phyloP scores from a whole-genome alignment of 441 rosid genomes.

The Corymbia calophylla region DNA sequence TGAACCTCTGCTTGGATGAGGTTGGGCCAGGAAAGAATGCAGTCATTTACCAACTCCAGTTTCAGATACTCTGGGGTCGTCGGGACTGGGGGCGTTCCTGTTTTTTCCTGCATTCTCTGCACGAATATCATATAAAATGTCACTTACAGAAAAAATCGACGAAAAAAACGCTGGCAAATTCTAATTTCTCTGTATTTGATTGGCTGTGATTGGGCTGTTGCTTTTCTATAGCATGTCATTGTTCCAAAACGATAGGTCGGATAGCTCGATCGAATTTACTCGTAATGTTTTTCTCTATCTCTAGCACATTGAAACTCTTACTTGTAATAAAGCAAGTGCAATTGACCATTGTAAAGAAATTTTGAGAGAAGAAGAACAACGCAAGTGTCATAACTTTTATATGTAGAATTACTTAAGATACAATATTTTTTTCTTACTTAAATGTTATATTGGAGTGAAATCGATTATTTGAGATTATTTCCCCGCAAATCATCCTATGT shows the following conservation, averaged over 20 bases:
- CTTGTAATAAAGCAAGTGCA: neutral
- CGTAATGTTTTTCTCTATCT: neutral
- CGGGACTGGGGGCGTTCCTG: neutral
- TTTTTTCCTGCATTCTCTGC: neutral
- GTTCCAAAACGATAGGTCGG: neutral
- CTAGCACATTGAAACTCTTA: neutral
- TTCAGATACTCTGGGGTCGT: neutral
- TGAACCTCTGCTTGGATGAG: neutral
- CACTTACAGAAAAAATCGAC: neutral
- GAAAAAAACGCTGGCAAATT: neutral
- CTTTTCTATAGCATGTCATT: neutral
- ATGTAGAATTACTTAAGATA: too few species aligned
- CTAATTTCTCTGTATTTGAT: neutral
- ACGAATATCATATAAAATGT: neutral
- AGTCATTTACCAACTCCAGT: too few species aligned
- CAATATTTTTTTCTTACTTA: too few species aligned
- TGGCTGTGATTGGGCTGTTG: neutral
- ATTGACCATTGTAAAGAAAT: neutral
- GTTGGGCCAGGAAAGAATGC: neutral
- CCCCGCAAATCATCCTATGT: too few species aligned
- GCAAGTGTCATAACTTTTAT: too few species aligned
- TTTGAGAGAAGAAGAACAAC: neutral
- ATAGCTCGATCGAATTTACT: neutral
- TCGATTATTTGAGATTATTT: too few species aligned
- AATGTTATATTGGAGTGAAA: too few species aligned